A percentile compares a stretch with the other conserved stretches of the same genome.
Evolutionary conservation across 352 stramenopile genomes (phyloP).

Genomic region (Globisporangium heterothallicum): DNA sequence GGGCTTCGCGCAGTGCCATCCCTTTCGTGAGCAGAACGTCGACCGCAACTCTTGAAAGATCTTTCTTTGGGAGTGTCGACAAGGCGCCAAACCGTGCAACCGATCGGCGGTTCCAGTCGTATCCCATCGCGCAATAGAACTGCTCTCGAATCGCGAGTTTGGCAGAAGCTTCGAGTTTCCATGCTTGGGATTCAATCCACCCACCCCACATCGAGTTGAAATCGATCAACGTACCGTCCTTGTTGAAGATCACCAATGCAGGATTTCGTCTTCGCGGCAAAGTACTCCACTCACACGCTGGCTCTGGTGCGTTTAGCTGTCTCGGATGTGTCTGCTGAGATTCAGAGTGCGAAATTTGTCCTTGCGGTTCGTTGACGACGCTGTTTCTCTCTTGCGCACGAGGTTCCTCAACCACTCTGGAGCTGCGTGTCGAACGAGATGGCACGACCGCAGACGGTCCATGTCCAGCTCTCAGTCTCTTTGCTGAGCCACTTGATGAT

Average conservation of each 20-base stretch:
- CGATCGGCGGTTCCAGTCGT: constrained; percentile 20
- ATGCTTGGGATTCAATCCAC: constrained; percentile 34
- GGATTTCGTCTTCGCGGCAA: constrained; percentile 11
- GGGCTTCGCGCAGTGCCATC: constrained; percentile 8
- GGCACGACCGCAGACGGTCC: too few species aligned
- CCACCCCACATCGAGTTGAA: constrained; percentile 44
- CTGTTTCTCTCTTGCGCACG: background rate
- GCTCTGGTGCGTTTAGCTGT: too few species aligned
- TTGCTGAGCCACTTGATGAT: background rate
- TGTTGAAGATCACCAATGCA: constrained; percentile 39
- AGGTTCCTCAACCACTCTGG: background rate
- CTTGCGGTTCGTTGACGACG: background rate
- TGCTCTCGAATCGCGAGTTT: constrained; percentile 21
- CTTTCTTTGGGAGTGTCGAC: constrained; percentile 27
- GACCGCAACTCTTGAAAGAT: constrained; percentile 23
- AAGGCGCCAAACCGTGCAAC: constrained; percentile 24
- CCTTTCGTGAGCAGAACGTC: constrained; percentile 25
- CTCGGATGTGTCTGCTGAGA: background rate
- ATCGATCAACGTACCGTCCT: constrained; percentile 42
- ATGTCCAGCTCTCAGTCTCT: background rate
- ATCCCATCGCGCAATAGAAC: constrained; percentile 30
- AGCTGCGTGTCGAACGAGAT: background rate
- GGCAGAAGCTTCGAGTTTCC: constrained; percentile 26
- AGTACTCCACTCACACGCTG: constrained; percentile 7
- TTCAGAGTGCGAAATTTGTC: too few species aligned